phyloP scores from a whole-genome alignment of 2,329 filamentous ascomycete species.

The Pseudopyricularia javanii region DNA sequence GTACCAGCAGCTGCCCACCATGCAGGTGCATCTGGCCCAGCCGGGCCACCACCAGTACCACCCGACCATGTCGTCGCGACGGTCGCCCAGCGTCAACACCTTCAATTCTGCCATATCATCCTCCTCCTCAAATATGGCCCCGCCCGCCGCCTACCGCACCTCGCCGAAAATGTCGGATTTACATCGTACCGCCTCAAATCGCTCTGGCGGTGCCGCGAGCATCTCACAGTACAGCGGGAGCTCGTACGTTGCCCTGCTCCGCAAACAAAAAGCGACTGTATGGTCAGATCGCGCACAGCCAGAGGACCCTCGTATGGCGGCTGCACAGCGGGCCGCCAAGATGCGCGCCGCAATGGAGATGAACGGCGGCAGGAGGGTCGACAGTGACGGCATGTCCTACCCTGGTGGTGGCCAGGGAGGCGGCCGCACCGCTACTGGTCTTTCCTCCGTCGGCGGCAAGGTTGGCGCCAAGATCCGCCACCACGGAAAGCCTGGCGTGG shows the following conservation, averaged over 20 bases:
- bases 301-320: constrained; percentile 74
- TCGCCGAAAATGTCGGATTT: constrained; percentile 41
- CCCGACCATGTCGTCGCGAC: constrained; percentile 27
- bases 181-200: constrained; percentile 69
- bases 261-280: constrained; percentile 94
- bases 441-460: constrained; percentile 43
- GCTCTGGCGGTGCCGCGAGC: constrained; percentile 43
- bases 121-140: constrained; percentile 27
- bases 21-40: constrained; percentile 14
- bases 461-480: constrained; percentile 82
- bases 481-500: constrained; percentile 66
- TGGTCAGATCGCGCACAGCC: constrained; percentile 94
- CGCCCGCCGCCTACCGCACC: constrained; percentile 43
- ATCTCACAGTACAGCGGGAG: constrained; percentile 37
- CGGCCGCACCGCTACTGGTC: constrained; percentile 48
- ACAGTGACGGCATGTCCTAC: constrained; percentile 1
- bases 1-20: constrained; percentile 8
- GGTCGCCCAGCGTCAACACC: constrained; percentile 54
- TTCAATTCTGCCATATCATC: constrained; percentile 53
- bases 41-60: constrained; percentile 17
- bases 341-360: constrained; percentile 77
- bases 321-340: constrained; percentile 78
- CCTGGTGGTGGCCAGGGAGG: constrained; percentile 10
- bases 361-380: constrained; percentile 41
- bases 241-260: constrained; percentile 91